These are phyloP conservation scores for Phaeoacremonium minimum DNA, from an alignment of 2,329 filamentous ascomycete genomes.

Conservation along the genomic window DNA sequence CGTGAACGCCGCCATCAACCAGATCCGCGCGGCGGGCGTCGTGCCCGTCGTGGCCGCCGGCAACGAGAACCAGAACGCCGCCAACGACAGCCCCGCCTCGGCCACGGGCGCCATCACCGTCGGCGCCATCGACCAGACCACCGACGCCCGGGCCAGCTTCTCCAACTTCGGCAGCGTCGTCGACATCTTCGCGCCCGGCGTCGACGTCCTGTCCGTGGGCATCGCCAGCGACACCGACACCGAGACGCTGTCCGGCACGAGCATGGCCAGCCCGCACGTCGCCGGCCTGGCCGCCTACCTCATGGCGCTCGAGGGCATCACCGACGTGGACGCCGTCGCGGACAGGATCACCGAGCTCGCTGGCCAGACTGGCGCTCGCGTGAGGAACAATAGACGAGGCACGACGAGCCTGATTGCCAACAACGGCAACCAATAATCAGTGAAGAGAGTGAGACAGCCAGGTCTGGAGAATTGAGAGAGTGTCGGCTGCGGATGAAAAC, in stretches of 20 bases:
- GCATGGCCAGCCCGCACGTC: constrained; percentile 65
- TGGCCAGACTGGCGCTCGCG: constrained; percentile 34
- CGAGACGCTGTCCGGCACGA: constrained; percentile 46
- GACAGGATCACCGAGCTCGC: constrained; percentile 50
- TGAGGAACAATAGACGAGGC: constrained; percentile 32
- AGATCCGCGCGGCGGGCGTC: constrained; percentile 43
- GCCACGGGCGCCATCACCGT: constrained; percentile 54
- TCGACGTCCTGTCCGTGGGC: constrained; percentile 47
- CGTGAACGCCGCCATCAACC: constrained; percentile 51
- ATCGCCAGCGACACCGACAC: constrained; percentile 43
- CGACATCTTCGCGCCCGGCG: constrained; percentile 53
- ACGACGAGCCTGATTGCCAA: constrained; percentile 54
- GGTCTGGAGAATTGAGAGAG: too few species aligned
- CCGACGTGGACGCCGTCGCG: constrained; percentile 35
- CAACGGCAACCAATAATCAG: constrained; percentile 41
- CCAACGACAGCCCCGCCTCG: constrained; percentile 48
- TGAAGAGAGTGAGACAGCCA: background rate
- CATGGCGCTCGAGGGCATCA: constrained; percentile 50
- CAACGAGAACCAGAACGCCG: constrained; percentile 50
- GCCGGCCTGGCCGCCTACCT: constrained; percentile 66
- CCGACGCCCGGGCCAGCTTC: constrained; percentile 45
- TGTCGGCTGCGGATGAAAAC: too few species aligned
- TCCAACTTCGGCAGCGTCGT: constrained; percentile 54
- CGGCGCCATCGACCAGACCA: constrained; percentile 50
- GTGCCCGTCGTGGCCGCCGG: constrained; percentile 58